phyloP scores from a whole-genome alignment of 371 early-diverging fungal species.

The Haplosporangium sp. region DNA sequence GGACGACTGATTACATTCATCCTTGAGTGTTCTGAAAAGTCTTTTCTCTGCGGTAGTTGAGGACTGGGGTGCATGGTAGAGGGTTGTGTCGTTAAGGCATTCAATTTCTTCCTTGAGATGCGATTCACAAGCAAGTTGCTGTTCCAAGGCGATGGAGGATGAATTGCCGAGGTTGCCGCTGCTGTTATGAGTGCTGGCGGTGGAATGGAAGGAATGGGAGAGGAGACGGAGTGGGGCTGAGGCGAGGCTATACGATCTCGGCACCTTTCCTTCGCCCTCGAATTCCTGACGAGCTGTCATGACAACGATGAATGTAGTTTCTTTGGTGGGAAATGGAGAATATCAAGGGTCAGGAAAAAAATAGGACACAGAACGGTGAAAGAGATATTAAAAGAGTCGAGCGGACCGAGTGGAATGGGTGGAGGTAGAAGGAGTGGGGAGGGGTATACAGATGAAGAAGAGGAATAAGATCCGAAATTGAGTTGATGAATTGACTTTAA shows the following conservation, averaged over 20 bases:
- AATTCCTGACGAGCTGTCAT: constrained; percentile 40
- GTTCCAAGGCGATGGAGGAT: not conserved
- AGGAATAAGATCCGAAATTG: too few relatives aligned
- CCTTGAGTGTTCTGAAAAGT: too few relatives aligned
- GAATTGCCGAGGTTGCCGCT: constrained; percentile 1
- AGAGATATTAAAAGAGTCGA: too few relatives aligned
- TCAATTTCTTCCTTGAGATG: too few relatives aligned
- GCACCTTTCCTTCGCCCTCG: constrained; percentile 39
- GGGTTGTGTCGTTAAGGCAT: too few relatives aligned
- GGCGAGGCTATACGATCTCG: constrained; percentile 43
- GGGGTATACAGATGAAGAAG: constrained; percentile 9
- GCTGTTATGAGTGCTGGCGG: constrained; percentile 42
- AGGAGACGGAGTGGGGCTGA: constrained; percentile 51
- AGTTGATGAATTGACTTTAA: too few relatives aligned
- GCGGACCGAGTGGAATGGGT: too few relatives aligned
- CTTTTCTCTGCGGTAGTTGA: too few relatives aligned
- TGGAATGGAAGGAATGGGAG: constrained; percentile 55
- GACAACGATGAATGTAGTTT: constrained; percentile 20
- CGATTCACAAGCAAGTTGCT: not conserved
- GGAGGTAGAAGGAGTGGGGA: not conserved
- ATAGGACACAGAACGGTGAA: too few relatives aligned
- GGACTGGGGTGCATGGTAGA: too few relatives aligned
- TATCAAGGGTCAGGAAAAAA: too few relatives aligned
- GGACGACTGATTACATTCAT: too few relatives aligned
- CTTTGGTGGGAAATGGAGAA: not conserved